A percentile compares a stretch with the other conserved stretches of the same genome.
Evolutionary conservation across 306 rosid species (phyloP).

Genomic region (barrel medic (Medicago truncatula)): DNA sequence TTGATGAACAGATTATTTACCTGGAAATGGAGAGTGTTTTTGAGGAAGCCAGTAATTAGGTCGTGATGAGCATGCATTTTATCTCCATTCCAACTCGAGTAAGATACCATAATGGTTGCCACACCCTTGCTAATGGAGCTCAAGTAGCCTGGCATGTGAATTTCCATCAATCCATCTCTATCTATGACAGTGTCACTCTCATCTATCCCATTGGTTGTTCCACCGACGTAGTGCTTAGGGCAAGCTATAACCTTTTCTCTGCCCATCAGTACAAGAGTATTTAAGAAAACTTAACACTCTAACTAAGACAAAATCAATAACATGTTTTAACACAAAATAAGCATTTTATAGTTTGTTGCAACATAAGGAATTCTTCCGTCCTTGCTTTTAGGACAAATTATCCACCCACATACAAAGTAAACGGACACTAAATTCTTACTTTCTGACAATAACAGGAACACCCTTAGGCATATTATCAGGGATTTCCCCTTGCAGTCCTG

Average conservation of each 20-base stretch:
- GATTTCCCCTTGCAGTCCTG: constrained; percentile 55
- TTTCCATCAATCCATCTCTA: constrained; percentile 43
- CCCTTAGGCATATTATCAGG: constrained; percentile 43
- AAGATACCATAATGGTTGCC: constrained; percentile 58
- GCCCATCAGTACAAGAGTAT: constrained; percentile 1
- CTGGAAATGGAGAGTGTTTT: constrained; percentile 49
- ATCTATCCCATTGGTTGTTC: constrained; percentile 50
- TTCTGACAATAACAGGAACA: constrained; percentile 50
- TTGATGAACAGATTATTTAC: constrained; percentile 31
- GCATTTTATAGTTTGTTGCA: neutral
- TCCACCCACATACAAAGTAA: too few species aligned
- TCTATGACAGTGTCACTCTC: constrained; percentile 45
- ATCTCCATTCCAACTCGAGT: constrained; percentile 58
- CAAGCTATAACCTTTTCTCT: constrained; percentile 49
- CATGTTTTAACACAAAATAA: neutral
- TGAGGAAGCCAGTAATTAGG: constrained; percentile 51
- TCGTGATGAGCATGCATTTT: constrained; percentile 58
- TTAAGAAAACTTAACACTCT: constrained; percentile 41
- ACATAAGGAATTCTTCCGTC: too few species aligned
- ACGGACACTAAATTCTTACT: constrained; percentile 38
- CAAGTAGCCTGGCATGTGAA: constrained; percentile 52
- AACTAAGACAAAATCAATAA: constrained; percentile 15
- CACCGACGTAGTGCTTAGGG: constrained; percentile 58
- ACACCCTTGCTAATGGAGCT: constrained; percentile 51
- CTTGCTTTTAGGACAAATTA: too few species aligned